Evolutionary conservation across 208 protist genomes (phyloP).

Genomic region (Trypanosomatidae sp.): DNA sequence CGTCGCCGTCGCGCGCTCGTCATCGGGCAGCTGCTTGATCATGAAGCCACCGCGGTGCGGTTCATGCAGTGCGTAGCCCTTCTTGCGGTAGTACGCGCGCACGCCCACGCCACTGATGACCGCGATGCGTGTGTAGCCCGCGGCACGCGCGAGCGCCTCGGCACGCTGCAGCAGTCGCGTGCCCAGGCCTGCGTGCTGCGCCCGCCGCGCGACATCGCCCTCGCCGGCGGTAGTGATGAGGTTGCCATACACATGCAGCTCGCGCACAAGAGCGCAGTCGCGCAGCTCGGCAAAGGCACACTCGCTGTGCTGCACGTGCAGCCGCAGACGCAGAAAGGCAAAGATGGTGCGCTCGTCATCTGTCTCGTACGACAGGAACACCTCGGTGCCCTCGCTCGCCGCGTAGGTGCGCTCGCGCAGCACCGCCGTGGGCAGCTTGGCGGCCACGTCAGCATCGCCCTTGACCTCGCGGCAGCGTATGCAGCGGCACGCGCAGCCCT

Average conservation of each 20-base stretch:
- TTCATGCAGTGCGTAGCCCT: conserved; percentile 84
- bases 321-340: conserved; percentile 66
- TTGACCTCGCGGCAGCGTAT: conserved; percentile 92
- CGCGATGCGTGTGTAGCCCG: conserved; percentile 85
- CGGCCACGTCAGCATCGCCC: conserved; percentile 26
- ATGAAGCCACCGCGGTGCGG: conserved; percentile 42
- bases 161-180: conserved; percentile 94
- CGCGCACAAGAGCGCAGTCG: conserved; percentile 90
- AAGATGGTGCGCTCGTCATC: conserved; percentile 51
- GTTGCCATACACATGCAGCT: conserved; percentile 91
- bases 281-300: conserved; percentile 92
- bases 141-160: conserved; percentile 89
- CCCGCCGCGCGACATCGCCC: conserved; percentile 35
- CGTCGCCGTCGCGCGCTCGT: background rate
- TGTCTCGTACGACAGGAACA: conserved; percentile 72
- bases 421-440: conserved; percentile 25
- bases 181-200: conserved; percentile 95
- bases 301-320: conserved; percentile 63
- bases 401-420: conserved; percentile 45
- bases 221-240: conserved; percentile 26
- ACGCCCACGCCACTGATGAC: conserved; percentile 98
- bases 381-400: conserved; percentile 54
- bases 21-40: conserved; percentile 25
- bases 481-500: conserved; percentile 87
- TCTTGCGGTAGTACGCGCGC: conserved; percentile 94